Percentiles rank a stretch among this genome's conserved stretches.
Conservation (phyloP, 306 rosid species). For the Dryas alaskensis region DNA sequence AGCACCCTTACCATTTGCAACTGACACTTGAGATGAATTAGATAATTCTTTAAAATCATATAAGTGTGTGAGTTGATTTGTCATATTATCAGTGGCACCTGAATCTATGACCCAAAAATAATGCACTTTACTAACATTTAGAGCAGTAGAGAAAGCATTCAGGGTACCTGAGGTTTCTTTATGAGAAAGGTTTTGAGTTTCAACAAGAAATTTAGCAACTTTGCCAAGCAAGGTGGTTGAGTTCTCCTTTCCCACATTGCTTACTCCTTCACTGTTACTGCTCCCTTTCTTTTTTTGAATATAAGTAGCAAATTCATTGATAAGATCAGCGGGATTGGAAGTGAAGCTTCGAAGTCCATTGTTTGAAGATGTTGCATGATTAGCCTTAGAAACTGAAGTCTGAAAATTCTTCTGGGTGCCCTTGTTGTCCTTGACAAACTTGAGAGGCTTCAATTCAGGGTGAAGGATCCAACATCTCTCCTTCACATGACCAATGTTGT, state of each 20-base stretch:
- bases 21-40: background rate
- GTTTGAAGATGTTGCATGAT: too few relatives aligned
- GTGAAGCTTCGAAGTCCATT: background rate
- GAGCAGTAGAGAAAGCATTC: background rate
- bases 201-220: background rate
- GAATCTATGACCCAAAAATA: background rate
- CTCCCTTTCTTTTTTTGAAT: background rate
- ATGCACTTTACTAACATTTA: background rate
- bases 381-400: too few relatives aligned
- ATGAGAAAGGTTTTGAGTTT: background rate
- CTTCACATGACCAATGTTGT: too few relatives aligned
- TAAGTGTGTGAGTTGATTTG: background rate
- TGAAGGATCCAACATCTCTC: too few relatives aligned
- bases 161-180: background rate
- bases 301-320: background rate
- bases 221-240: background rate
- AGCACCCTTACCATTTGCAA: background rate
- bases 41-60: background rate
- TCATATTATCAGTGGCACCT: background rate
- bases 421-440: too few relatives aligned
- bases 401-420: too few relatives aligned
- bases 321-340: background rate
- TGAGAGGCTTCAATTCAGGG: too few relatives aligned
- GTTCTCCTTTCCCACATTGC: background rate
- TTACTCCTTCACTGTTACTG: rapidly evolving